Base-by-base conservation (phyloP, 192 early-diverging fungal genomes). In the Dissophora globulifera region DNA sequence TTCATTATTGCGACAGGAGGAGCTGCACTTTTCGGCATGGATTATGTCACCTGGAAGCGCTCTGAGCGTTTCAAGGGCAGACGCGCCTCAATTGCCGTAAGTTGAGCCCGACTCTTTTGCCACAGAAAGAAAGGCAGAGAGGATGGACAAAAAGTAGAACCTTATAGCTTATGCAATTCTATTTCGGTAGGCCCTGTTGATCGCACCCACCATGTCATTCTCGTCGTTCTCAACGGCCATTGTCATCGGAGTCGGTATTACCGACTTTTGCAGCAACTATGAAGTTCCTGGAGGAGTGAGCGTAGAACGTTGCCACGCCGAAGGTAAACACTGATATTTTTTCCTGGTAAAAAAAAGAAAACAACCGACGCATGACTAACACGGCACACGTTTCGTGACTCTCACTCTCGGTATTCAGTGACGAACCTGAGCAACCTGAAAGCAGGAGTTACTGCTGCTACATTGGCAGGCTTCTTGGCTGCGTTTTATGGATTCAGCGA, bases 61-160 rank as follows among this genome's bases (percentile, higher is more conserved):
- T 71, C 69, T 16, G 69, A 71, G 33, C 48, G 58, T 20, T 71
- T 62, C 47, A 71, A 71, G 53, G 69, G 69, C 51, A 71, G 62
- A 43, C 69, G 69, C 11, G 59, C 69, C 4, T 71, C 69, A n/a
- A 27, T 62, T 12, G 60, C 65, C 7, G 64, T 67, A 67, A 40
- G 54, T 29, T 10, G 3, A 25, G 6, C 19, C 15, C 58, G 11
- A 1, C 12, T 31, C 9, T 12, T 43, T 8, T 45, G 35, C 16
- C 1, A 7, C 27, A 19, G 27, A 27, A 48, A 31, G 48, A 4
- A 23, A 6, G 1, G 2, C 1, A 27, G 29, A 16, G 19, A 4
- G 9, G 2, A 11, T n/a, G 30, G 10, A 1, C 13, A 38, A 38
- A 1, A 2, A 4, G 29, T 23, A 40, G 31, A 17, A 11, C 26